Evolutionary conservation across 345 rosid genomes (phyloP).

Genomic region (Salix exigua): DNA sequence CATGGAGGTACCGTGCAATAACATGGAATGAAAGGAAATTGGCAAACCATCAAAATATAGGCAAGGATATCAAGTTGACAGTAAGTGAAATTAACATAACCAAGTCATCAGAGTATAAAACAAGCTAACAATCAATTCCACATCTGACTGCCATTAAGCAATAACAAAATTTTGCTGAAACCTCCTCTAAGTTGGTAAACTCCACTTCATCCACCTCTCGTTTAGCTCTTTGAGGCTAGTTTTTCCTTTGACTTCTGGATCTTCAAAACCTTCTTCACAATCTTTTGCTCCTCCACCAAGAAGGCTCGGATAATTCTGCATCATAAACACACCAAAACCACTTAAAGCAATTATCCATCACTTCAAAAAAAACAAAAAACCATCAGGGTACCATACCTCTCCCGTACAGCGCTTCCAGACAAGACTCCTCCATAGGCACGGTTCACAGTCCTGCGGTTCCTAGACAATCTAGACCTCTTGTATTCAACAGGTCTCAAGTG

Average conservation of each 20-base stretch:
- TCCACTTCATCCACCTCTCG: not conserved
- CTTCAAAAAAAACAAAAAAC: not conserved
- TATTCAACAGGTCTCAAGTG: constrained; percentile 35
- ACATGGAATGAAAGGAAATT: not conserved
- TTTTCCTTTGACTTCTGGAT: constrained; percentile 30
- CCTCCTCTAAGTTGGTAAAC: not conserved
- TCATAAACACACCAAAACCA: not conserved
- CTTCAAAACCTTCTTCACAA: constrained; percentile 32
- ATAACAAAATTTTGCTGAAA: not conserved
- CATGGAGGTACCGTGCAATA: not conserved
- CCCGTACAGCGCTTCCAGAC: constrained; percentile 29
- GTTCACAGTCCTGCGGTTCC: constrained; percentile 30
- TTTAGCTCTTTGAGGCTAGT: constrained; percentile 8
- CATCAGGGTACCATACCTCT: constrained; percentile 13
- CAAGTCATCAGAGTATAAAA: not conserved
- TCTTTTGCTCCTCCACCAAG: constrained; percentile 30
- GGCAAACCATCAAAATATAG: not conserved
- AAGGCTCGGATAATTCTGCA: constrained; percentile 26
- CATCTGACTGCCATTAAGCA: not conserved
- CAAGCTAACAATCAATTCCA: not conserved
- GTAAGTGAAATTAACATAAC: not conserved
- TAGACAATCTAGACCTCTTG: constrained; percentile 28
- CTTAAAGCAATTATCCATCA: not conserved
- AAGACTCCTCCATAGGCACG: constrained; percentile 32
- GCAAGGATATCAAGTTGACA: not conserved